Percentiles rank a stretch among this genome's conserved stretches.
These are phyloP conservation scores for Suillus cothurnatus DNA, from an alignment of 768 basidiomycete genomes.

Conservation along the genomic window DNA sequence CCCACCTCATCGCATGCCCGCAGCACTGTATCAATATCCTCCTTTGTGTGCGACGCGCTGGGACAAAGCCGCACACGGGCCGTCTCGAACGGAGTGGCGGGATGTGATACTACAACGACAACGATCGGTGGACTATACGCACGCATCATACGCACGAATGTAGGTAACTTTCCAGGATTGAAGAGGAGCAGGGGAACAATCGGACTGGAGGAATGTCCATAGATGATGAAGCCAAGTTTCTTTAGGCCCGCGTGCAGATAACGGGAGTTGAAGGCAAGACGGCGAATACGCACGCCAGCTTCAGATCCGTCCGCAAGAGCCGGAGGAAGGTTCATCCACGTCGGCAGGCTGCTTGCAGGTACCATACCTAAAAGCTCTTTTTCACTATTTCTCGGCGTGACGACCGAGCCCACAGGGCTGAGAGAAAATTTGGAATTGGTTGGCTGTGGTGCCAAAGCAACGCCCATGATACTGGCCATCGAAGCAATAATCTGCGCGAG, in stretches of 20 bases:
- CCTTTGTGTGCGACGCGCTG: background rate
- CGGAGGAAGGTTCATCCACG: background rate
- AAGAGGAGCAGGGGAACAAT: background rate
- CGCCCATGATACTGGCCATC: background rate
- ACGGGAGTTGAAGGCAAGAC: background rate
- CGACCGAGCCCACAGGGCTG: background rate
- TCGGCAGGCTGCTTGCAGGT: background rate
- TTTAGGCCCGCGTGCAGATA: background rate
- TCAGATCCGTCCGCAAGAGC: background rate
- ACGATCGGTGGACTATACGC: background rate
- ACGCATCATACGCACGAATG: background rate
- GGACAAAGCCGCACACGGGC: background rate
- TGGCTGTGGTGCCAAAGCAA: background rate
- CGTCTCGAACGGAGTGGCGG: background rate
- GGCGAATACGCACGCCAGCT: background rate
- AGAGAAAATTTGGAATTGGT: background rate
- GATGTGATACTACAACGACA: background rate
- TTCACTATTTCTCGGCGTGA: background rate
- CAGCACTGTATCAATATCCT: background rate
- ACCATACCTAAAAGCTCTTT: background rate
- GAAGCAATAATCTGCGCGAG: background rate
- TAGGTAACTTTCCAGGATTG: background rate
- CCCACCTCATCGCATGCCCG: background rate
- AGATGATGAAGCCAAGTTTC: background rate
- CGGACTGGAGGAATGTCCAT: background rate